Evolutionary conservation across 164 flowering plant species (phyloP).

Genomic region (Magnolia sinica): DNA sequence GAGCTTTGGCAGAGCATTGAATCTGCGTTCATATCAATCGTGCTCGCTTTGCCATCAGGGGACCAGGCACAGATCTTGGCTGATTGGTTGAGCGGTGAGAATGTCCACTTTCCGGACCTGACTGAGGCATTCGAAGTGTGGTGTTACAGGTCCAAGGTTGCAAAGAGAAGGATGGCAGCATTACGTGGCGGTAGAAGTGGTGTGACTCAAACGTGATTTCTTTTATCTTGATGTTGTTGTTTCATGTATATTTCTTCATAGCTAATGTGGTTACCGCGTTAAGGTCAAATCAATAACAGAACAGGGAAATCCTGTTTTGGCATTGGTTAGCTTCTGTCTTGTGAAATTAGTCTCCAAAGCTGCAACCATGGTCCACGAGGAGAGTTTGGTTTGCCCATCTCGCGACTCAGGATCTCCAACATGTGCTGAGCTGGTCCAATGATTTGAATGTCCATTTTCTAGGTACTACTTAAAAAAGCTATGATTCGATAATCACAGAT

Average conservation of each 20-base stretch:
- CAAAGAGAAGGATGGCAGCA: slow-evolving; percentile 59
- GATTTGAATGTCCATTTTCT: too few species aligned
- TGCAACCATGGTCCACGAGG: too few species aligned
- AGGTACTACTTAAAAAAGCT: too few species aligned
- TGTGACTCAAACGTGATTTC: background rate
- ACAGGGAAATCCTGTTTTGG: too few species aligned
- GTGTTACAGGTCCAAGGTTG: slow-evolving; percentile 90
- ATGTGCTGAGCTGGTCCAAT: too few species aligned
- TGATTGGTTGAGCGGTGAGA: slow-evolving; percentile 69
- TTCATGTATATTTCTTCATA: background rate
- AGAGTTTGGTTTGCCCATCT: too few species aligned
- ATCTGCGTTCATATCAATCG: slow-evolving; percentile 67
- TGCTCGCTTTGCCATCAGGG: slow-evolving; percentile 75
- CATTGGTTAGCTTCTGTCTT: too few species aligned
- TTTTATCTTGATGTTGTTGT: background rate
- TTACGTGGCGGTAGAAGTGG: slow-evolving; percentile 9
- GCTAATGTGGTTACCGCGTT: background rate
- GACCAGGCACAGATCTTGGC: slow-evolving; percentile 79
- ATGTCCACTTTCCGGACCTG: slow-evolving; percentile 69
- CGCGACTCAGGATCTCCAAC: too few species aligned
- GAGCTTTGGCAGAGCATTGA: slow-evolving; percentile 83
- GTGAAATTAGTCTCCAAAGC: too few species aligned
- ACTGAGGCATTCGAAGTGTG: slow-evolving; percentile 96
- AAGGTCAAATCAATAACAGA: too few species aligned
- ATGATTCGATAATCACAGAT: too few species aligned